These are phyloP conservation scores for Wallacemonas sp. DNA, from an alignment of 208 protist genomes.

Conservation along the genomic window DNA sequence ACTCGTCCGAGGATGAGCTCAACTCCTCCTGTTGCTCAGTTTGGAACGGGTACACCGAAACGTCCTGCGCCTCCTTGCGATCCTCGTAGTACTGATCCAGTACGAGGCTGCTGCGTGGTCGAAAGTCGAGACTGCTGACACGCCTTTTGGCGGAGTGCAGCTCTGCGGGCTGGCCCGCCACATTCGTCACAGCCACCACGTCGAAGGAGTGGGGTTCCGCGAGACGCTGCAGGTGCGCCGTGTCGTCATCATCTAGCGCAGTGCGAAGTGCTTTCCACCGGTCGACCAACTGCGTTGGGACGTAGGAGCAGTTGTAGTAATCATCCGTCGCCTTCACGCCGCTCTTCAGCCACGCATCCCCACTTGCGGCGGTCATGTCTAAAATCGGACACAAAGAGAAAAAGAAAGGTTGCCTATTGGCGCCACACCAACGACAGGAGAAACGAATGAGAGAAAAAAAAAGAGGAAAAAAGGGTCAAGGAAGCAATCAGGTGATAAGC, in stretches of 20 bases:
- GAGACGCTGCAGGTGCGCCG: not conserved
- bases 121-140: slow-evolving; percentile 17
- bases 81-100: slow-evolving; percentile 26
- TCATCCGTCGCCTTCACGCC: slow-evolving; percentile 24
- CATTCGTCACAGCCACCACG: not conserved
- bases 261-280: slow-evolving; percentile 30
- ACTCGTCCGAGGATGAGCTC: slow-evolving; percentile 16
- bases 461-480: not conserved
- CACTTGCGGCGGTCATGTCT: not conserved
- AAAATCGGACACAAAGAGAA: not conserved
- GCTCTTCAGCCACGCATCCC: not conserved
- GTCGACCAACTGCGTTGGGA: slow-evolving; percentile 27
- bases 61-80: slow-evolving; percentile 2
- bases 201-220: not conserved
- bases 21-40: slow-evolving; percentile 8
- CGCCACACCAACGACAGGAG: not conserved
- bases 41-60: slow-evolving; percentile 1
- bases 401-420: not conserved
- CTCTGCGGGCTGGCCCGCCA: not conserved
- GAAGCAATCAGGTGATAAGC: too few species aligned
- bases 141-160: not conserved
- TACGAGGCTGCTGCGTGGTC: slow-evolving; percentile 22
- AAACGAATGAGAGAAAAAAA: not conserved
- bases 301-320: slow-evolving; percentile 51
- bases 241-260: slow-evolving; percentile 12